Evolutionary conservation across 2,329 filamentous ascomycete genomes (phyloP), one percentile per base, ranked within the genome.

Genomic region (Hymenotorrendiella dingleyae): DNA sequence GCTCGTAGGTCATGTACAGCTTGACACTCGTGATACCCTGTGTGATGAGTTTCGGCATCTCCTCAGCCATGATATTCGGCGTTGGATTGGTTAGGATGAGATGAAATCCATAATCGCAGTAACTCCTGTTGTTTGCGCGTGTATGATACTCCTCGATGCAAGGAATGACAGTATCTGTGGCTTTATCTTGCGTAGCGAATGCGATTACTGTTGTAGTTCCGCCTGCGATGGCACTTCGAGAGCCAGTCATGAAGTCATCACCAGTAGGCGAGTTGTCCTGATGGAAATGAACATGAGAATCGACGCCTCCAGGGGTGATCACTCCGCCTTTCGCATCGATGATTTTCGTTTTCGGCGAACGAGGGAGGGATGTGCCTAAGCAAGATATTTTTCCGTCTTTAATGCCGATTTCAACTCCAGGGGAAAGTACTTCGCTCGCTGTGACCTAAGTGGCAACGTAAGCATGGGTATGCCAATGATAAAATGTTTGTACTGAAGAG

Each of bases 51-150:
- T 59, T 47, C 1, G 67, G 64, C 23, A 73, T 56, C 48, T 73
- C 70, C 0, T 59, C 55, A 1, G 48, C 45, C 16, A 74, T 59
- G 9, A 69, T 67, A 8, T 59, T 40, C 1, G 58, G 50, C 1
- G 59, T 65, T 0, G 71, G 70, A 45, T 73, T 71, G 0, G 67
- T 65, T 23, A 74, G 61, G 23, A 75, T 67, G 43, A 74, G 59
- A 51, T 79, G 74, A 47, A 77, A 73, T 2, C 71, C 69, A 54
- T 80, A 80, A 58, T 80, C 76, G 49, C 71, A 71, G 54, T 74
- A 78, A 43, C 64, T 67, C 30, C 71, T 67, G 11, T 61, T 64
- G 2, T 45, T 49, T 0, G 74, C 68, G 14, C 66, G 62, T 4
- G 55, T 54, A 42, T 76, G 69, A 37, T 74, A 72, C n/a, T 67